phyloP scores from a whole-genome alignment of 768 basidiomycete species.

The Mycena sanguinolenta region DNA sequence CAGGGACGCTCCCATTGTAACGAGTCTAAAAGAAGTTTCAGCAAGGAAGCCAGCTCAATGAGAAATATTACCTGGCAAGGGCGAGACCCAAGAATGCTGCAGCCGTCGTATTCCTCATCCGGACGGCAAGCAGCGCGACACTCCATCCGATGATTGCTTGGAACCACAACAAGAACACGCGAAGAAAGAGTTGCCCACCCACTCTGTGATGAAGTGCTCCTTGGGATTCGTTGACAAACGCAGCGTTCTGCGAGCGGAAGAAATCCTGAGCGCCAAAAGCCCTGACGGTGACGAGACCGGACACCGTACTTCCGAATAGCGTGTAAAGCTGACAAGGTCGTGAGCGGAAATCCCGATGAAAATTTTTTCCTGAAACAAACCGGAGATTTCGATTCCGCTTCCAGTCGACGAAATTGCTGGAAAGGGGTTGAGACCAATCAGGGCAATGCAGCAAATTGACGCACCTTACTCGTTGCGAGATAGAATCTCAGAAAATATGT shows the following conservation, averaged over 20 bases:
- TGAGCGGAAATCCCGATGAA: not conserved
- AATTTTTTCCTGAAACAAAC: not conserved
- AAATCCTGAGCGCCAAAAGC: constrained; percentile 13
- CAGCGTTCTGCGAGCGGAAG: constrained; percentile 25
- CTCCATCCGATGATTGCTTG: constrained; percentile 23
- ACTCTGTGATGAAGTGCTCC: constrained; percentile 26
- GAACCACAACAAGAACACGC: constrained; percentile 30
- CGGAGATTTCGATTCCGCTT: constrained; percentile 28
- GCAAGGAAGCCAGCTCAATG: not conserved
- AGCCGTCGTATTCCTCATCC: constrained; percentile 17
- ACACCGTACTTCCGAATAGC: constrained; percentile 24
- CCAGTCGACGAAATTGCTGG: constrained; percentile 33
- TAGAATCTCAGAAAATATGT: constrained; percentile 21
- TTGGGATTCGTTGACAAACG: constrained; percentile 29
- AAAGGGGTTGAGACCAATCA: not conserved
- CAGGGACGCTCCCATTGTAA: constrained; percentile 16
- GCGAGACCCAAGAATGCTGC: constrained; percentile 25
- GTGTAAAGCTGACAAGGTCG: constrained; percentile 16
- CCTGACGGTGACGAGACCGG: constrained; percentile 24
- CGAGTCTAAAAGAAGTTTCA: constrained; percentile 9
- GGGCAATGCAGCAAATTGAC: not conserved
- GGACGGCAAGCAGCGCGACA: constrained; percentile 20
- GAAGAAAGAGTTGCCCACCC: constrained; percentile 23
- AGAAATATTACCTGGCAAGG: not conserved
- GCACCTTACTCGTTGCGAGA: constrained; percentile 34